Base-by-base conservation (phyloP, 176 grass and related monocot species). In the Dendrocalamus sinicus region DNA sequence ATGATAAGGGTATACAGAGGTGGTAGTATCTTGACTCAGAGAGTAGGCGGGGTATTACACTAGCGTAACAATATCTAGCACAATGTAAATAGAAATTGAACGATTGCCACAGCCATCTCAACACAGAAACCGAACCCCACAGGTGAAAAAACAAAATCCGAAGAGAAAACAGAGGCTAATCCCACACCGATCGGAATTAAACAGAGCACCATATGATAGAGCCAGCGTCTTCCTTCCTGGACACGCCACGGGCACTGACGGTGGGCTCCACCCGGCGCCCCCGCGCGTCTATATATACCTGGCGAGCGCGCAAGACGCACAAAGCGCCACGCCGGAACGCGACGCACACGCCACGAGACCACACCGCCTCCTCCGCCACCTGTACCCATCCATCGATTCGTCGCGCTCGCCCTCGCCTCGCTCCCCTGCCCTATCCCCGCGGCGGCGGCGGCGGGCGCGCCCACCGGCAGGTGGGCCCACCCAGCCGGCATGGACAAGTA, bases 401-500 rank as follows among this genome's bases (percentile, higher is more conserved):
- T 46, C 84, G 73, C 78, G 47, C 84, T 70, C 65, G 28, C 35
- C 35, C 82, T 22, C 19, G 32, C 53, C 57, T 12, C 45, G 5
- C 53, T 32, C 30, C 30, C 30, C 30, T 2, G 30, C 30, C 35
- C 9, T 12, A 35, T 67, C 30, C 22, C 9, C 63, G 35, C 40
- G 67, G 30, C 22, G 26, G 0, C 73, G 40, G 0, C 54, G 72
- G 8, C 41, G 7, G 7, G 61, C 41, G 58, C 68, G 35, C 48
- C 12, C 40, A n/a, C 39, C 35, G 47, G 61, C 37, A 7, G 72
- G 48, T 24, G 73, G 72, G 35, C 7, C 72, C 48, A 6, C 73
- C 67, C 16, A 44, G 67, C 12, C 40, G 66, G 30, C 72, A 91
- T 97, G 92, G 95, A 97, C 37, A 97, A 90, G 85, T 97, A 97